Evolutionary conservation across 176 grass and related monocot species (phyloP).

Genomic region (Zizania latifolia): DNA sequence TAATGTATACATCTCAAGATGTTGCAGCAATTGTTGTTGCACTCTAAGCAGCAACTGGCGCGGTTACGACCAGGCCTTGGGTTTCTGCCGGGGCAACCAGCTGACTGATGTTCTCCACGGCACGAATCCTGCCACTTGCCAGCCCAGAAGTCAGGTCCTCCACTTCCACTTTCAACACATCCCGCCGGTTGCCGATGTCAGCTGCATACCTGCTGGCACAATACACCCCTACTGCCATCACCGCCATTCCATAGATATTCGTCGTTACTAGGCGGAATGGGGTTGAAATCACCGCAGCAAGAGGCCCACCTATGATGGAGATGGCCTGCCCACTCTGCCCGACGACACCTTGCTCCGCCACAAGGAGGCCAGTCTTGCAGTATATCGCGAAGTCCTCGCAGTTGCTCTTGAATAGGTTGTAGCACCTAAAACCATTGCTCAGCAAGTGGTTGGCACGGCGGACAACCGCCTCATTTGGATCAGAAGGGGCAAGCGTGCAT

Average conservation of each 20-base stretch:
- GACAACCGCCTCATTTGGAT: conserved; percentile 31
- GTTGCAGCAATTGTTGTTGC: neutral
- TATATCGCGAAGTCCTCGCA: conserved; percentile 76
- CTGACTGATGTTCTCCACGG: conserved; percentile 31
- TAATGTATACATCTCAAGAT: neutral
- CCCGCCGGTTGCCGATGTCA: conserved; percentile 50
- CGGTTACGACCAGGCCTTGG: neutral
- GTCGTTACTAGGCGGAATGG: conserved; percentile 54
- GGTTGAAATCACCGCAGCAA: conserved; percentile 41
- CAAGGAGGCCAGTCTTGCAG: conserved; percentile 72
- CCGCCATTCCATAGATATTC: conserved; percentile 36
- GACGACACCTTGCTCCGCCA: conserved; percentile 40
- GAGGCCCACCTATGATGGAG: conserved; percentile 51
- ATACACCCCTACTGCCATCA: conserved; percentile 46
- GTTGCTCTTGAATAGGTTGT: conserved; percentile 73
- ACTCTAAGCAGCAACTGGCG: conserved; percentile 22
- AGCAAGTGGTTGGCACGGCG: conserved; percentile 49
- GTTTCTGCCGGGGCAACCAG: conserved; percentile 19
- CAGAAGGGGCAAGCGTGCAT: conserved; percentile 51
- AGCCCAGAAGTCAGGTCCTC: conserved; percentile 40
- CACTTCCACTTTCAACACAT: conserved; percentile 47
- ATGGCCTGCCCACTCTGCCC: conserved; percentile 62
- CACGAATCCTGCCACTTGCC: conserved; percentile 32
- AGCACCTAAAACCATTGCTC: conserved; percentile 65
- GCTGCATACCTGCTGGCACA: conserved; percentile 46